These are phyloP conservation scores for Triticum monococcum DNA, from an alignment of 176 grass and related monocot genomes.

Conservation along the genomic window DNA sequence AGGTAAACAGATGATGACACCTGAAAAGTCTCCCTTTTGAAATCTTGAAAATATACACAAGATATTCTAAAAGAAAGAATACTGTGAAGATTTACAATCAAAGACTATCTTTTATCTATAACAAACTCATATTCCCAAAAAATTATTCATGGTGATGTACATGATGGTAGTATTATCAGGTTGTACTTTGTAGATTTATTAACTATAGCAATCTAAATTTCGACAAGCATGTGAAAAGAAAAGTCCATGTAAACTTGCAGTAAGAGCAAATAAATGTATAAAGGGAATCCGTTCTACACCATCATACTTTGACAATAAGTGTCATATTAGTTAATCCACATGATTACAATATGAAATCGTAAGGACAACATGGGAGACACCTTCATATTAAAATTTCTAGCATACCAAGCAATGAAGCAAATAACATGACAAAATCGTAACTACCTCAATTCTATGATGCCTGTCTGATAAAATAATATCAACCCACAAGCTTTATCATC, in stretches of 20 bases:
- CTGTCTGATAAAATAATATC: conserved; percentile 81
- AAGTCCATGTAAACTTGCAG: background rate
- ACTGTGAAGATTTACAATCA: background rate
- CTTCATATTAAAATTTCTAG: background rate
- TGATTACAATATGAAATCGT: conserved; percentile 6
- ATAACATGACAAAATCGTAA: conserved; percentile 17
- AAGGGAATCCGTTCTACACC: background rate
- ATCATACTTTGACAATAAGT: background rate
- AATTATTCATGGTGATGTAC: background rate
- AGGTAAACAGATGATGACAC: conserved; percentile 5
- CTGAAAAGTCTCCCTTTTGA: conserved; percentile 9
- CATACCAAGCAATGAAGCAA: background rate
- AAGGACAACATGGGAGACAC: background rate
- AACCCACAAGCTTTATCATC: conserved; percentile 60
- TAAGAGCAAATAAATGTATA: background rate
- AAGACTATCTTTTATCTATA: conserved; percentile 16
- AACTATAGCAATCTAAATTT: background rate
- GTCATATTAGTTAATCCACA: background rate
- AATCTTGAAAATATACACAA: background rate
- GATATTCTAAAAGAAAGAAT: background rate
- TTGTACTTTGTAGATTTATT: background rate
- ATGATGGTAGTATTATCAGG: background rate
- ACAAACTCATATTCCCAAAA: background rate
- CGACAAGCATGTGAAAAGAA: background rate
- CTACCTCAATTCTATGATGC: conserved; percentile 84